phyloP scores from a whole-genome alignment of 805 yeast genomes.

The Candida quercuum region DNA sequence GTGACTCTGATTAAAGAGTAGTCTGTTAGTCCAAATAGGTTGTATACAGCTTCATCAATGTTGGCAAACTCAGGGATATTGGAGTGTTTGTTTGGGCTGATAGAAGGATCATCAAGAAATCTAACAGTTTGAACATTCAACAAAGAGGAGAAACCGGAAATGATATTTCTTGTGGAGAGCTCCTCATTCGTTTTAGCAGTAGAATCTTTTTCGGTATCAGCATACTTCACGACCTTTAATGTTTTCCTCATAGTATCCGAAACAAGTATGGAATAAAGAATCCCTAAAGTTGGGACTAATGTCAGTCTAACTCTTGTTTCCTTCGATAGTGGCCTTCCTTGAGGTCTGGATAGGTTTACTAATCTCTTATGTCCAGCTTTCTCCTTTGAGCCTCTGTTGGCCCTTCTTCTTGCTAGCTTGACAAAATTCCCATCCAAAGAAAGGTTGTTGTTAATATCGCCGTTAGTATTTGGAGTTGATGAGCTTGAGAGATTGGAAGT shows the following conservation, averaged over 20 bases:
- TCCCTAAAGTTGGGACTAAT: constrained; percentile 36
- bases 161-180: constrained; percentile 16
- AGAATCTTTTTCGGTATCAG: constrained; percentile 6
- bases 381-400: constrained; percentile 14
- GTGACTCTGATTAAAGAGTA: constrained; percentile 48
- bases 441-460: too few relatives aligned
- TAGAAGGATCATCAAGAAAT: constrained; percentile 27
- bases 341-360: constrained; percentile 17
- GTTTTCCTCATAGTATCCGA: constrained; percentile 23
- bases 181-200: constrained; percentile 14
- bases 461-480: too few relatives aligned
- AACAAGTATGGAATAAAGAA: constrained; percentile 38
- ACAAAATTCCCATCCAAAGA: constrained; percentile 15
- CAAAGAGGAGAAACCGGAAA: constrained; percentile 19
- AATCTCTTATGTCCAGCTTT: constrained; percentile 12
- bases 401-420: constrained; percentile 22
- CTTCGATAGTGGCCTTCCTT: constrained; percentile 43
- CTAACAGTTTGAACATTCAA: constrained; percentile 17
- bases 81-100: constrained; percentile 24
- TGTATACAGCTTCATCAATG: constrained; percentile 40
- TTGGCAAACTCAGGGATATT: constrained; percentile 33
- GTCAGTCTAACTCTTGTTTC: constrained; percentile 46
- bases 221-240: constrained; percentile 19
- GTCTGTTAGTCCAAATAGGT: constrained; percentile 35
- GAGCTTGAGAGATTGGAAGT: too few relatives aligned